phyloP scores from a whole-genome alignment of 139 green algal species.

The Chlamydomonas incerta region DNA sequence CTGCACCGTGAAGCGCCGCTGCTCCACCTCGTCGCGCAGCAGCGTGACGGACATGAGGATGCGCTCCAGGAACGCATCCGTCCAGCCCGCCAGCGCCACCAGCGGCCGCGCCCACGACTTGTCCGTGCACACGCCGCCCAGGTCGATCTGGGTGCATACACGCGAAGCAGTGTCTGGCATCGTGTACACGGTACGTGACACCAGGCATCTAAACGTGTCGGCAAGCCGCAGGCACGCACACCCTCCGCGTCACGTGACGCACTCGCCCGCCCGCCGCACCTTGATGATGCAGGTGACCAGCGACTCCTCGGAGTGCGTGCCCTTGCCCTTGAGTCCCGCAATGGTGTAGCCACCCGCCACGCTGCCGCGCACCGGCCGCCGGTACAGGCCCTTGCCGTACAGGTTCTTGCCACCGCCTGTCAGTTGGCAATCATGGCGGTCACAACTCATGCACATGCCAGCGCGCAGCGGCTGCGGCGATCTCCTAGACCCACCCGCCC shows the following conservation, averaged over 20 bases:
- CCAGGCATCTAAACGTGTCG: background rate
- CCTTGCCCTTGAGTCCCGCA: constrained; percentile 28
- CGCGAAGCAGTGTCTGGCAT: background rate
- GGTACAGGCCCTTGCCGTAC: constrained; percentile 29
- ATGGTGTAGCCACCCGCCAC: constrained; percentile 59
- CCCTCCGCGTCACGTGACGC: no score
- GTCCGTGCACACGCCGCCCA: constrained; percentile 14
- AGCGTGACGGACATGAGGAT: constrained; percentile 58
- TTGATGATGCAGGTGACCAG: constrained; percentile 56
- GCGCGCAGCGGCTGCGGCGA: no score
- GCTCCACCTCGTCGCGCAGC: constrained; percentile 56
- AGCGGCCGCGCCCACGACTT: constrained; percentile 5
- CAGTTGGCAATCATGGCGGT: no score
- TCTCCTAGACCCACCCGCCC: no score
- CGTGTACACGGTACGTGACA: background rate
- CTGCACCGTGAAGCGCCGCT: constrained; percentile 47
- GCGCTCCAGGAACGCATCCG: constrained; percentile 58
- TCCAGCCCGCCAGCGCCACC: constrained; percentile 42
- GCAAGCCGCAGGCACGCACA: background rate
- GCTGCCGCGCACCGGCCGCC: constrained; percentile 36
- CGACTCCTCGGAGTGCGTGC: constrained; percentile 25
- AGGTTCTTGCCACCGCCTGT: background rate
- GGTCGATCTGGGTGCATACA: constrained; percentile 7
- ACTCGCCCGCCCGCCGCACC: constrained; percentile 4
- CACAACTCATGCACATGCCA: background rate